A percentile compares a stretch with the other conserved stretches of the same genome.
phyloP scores from a whole-genome alignment of 371 early-diverging fungal species.

The Actinomortierella wolfii region DNA sequence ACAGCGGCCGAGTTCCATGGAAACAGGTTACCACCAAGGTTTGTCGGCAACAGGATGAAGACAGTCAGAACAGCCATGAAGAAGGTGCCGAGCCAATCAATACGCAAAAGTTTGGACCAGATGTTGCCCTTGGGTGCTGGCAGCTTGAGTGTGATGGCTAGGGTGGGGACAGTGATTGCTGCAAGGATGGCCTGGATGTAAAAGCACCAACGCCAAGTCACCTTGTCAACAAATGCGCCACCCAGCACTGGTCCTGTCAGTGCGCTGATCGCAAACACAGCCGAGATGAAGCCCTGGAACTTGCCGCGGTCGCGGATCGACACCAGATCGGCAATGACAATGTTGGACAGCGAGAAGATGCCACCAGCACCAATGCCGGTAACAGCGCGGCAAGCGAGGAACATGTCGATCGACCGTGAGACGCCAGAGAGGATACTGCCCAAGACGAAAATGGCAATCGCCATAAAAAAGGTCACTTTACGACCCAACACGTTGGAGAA shows the following conservation, averaged over 20 bases:
- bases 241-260: conserved; percentile 55
- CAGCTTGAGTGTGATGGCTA: conserved; percentile 41
- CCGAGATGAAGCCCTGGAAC: conserved; percentile 58
- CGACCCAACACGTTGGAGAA: conserved; percentile 52
- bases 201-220: conserved; percentile 57
- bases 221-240: conserved; percentile 52
- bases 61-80: conserved; percentile 48
- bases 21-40: conserved; percentile 72
- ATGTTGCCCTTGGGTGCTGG: conserved; percentile 43
- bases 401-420: conserved; percentile 47
- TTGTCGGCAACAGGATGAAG: conserved; percentile 66
- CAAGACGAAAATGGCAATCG: conserved; percentile 51
- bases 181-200: conserved; percentile 47
- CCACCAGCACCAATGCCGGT: conserved; percentile 67
- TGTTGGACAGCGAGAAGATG: conserved; percentile 56
- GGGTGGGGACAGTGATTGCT: conserved; percentile 17
- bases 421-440: conserved; percentile 56
- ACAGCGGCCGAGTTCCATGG: conserved; percentile 72
- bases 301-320: conserved; percentile 59
- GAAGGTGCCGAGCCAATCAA: conserved; percentile 41
- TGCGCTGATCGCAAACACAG: conserved; percentile 50
- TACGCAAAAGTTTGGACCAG: conserved; percentile 26
- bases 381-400: conserved; percentile 49
- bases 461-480: conserved; percentile 51
- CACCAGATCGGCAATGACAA: conserved; percentile 68